phyloP scores from a whole-genome alignment of 768 basidiomycete species.

The Peribolospora baueri region DNA sequence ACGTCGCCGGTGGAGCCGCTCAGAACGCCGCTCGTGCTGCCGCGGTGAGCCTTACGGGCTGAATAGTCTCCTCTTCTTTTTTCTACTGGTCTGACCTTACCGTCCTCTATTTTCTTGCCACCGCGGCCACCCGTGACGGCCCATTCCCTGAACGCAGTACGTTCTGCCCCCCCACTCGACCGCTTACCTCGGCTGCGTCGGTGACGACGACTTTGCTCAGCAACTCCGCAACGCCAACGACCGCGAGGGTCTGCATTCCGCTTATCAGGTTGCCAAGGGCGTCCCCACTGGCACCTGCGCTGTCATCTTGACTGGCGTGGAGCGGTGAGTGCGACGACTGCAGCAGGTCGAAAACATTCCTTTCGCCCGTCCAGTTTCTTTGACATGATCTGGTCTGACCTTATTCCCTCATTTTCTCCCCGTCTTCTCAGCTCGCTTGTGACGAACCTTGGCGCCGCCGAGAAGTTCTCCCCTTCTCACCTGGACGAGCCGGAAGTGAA shows the following conservation, averaged over 20 bases:
- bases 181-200: constrained; percentile 83
- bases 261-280: constrained; percentile 66
- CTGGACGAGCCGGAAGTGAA: constrained; percentile 51
- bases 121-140: not conserved
- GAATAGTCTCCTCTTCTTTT: constrained; percentile 1
- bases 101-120: constrained; percentile 1
- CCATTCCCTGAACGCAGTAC: constrained; percentile 34
- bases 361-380: not conserved
- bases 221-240: constrained; percentile 74
- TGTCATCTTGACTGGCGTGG: constrained; percentile 75
- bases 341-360: not conserved
- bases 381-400: not conserved
- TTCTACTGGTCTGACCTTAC: not conserved
- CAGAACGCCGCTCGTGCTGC: constrained; percentile 94
- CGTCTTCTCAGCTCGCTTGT: constrained; percentile 46
- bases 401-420: not conserved
- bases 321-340: constrained; percentile 37
- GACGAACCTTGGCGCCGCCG: constrained; percentile 70
- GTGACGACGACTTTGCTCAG: constrained; percentile 69
- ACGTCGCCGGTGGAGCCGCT: constrained; percentile 88
- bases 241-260: constrained; percentile 66
- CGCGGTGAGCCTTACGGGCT: constrained; percentile 36
- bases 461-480: constrained; percentile 63
- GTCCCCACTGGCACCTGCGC: constrained; percentile 90
- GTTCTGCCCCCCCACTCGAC: constrained; percentile 66